Evolutionary conservation across 768 basidiomycete genomes (phyloP), one percentile per base, ranked within the genome.

Genomic region (Amylocystis lapponica): DNA sequence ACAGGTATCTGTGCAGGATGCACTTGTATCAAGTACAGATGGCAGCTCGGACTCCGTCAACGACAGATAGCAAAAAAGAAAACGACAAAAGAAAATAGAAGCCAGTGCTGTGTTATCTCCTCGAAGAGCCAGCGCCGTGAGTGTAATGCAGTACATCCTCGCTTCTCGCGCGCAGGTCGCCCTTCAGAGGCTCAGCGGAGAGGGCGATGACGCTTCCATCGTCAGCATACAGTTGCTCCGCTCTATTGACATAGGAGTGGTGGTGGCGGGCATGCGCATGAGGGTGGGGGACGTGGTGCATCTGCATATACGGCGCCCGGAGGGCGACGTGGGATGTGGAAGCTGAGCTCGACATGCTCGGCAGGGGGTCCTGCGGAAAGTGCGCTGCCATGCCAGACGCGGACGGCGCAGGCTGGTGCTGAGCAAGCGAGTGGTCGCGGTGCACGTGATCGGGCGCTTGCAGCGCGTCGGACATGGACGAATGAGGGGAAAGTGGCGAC

Each of bases 211-310:
- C 52, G 29, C 19, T 31, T 11, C 39, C 42, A 1, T 53, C 52
- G 32, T 30, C 36, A 26, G 36, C 20, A 36, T 63, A 63, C n/a
- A 63, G 41, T 20, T 56, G 51, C 27, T 63, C 57, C 4, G 54
- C 40, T n/a, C 55, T 49, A 53, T 67, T 69, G 31, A 80, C 49
- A 46, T 72, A 69, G 3, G 75, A 71, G 53, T 81, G 80, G 49
- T 82, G 85, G 49, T 84, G 82, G 26, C 83, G 75, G 0, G 84
- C 79, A 52, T 87, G 84, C 0, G 83, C 82, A 45, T 86, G 85
- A 2, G 85, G 83, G 50, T 86, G 85, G 2, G 85, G 82, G 34
- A 87, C 82, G 50, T 86, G 86, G 53, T 87, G 85, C 81, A 88
- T 83, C 55, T 76, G 81, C 19, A 70, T 56, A 56, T 81, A 86